Percentiles rank a stretch among this genome's conserved stretches.
Evolutionary conservation across 1,284 basidiomycete genomes (phyloP).

Genomic region (Moesziomyces aphidis): DNA sequence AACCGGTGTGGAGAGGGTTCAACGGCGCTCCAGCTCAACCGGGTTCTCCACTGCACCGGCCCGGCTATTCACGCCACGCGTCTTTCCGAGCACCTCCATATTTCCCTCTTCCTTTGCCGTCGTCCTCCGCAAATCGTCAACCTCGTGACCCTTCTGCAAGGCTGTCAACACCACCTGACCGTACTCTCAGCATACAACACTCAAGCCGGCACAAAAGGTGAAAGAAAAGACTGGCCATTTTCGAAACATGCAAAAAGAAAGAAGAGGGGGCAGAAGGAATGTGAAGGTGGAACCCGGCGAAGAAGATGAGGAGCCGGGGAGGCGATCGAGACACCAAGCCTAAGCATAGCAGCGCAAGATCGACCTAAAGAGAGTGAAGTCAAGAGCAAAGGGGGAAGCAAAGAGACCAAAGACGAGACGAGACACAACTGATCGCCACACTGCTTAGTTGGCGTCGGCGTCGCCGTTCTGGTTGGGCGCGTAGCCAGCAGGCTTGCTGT

Average conservation of each 20-base stretch:
- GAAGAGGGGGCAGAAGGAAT: background rate
- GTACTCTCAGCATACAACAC: background rate
- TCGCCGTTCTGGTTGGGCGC: background rate
- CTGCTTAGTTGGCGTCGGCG: constrained; percentile 1
- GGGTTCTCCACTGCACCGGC: background rate
- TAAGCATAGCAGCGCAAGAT: background rate
- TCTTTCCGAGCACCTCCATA: background rate
- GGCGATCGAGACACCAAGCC: background rate
- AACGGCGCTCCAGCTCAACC: background rate
- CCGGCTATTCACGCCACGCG: background rate
- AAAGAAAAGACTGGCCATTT: constrained; percentile 20
- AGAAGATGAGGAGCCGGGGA: background rate
- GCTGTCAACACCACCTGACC: background rate
- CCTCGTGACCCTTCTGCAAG: background rate
- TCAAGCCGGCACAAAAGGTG: background rate
- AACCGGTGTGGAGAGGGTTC: background rate
- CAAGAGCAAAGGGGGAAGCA: background rate
- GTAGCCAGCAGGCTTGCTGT: background rate
- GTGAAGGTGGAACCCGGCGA: too few species aligned
- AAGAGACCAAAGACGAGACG: background rate
- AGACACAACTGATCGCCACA: background rate
- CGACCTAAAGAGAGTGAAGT: background rate
- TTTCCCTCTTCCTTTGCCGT: background rate
- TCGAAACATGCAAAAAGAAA: background rate
- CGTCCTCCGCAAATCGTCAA: too few species aligned